Conservation (phyloP, 768 basidiomycete genomes). For the Tephrocybe rancida region DNA sequence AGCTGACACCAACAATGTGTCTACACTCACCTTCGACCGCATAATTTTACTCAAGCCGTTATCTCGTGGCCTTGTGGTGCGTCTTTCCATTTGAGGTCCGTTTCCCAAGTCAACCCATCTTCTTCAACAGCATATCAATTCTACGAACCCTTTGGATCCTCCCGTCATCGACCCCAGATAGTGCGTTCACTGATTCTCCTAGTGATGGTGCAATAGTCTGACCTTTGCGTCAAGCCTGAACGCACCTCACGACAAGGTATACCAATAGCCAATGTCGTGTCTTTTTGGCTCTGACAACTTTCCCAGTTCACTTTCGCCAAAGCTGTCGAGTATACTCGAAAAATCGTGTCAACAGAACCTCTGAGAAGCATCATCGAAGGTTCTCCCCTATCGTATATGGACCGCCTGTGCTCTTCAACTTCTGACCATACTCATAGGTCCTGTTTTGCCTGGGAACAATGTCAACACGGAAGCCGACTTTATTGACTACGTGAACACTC, state of each 20-base stretch:
- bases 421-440: background rate
- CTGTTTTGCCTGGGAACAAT: conserved; percentile 5
- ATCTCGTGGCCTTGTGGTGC: conserved; percentile 17
- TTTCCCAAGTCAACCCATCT: background rate
- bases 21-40: conserved; percentile 13
- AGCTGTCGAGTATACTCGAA: conserved; percentile 16
- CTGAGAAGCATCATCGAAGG: conserved; percentile 14
- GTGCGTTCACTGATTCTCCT: background rate
- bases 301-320: conserved; percentile 16
- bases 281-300: background rate
- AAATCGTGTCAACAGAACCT: conserved; percentile 10
- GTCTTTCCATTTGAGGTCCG: background rate
- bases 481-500: conserved; percentile 7
- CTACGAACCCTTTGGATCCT: conserved; percentile 12
- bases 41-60: conserved; percentile 14
- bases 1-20: conserved; percentile 6
- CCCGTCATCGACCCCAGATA: conserved; percentile 15
- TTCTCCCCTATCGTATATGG: background rate
- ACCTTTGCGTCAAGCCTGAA: background rate
- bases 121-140: conserved; percentile 13
- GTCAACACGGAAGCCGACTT: conserved; percentile 16
- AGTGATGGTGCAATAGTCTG: background rate
- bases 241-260: conserved; percentile 16
- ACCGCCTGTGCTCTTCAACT: background rate
- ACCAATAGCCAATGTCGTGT: background rate